Base-by-base conservation (phyloP, 768 basidiomycete genomes). In the Mycena galericulata region DNA sequence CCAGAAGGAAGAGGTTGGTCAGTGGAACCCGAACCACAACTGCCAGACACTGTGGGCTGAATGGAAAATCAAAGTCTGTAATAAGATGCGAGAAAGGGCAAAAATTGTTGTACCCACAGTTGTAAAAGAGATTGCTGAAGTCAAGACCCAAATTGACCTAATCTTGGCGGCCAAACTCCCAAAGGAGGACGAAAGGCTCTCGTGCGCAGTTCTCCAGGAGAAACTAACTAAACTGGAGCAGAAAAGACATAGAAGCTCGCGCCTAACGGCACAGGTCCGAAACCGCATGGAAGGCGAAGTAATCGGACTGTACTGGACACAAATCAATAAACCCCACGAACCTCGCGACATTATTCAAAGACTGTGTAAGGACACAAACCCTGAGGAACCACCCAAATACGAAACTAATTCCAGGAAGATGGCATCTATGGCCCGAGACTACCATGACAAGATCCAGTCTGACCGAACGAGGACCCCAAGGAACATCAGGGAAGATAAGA, bases 391-490 rank as follows among this genome's bases (percentile, higher is more conserved):
- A 4, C 32, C 46, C 1, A 24, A 53, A 18, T 62, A 62, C 47
- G 61, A 51, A 20, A 62, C 24, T 3, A 10, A 62, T 20, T 51
- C 61, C 9, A 50, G 30, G 41, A 49, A 22, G 32, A 62, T 62
- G 61, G 61, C 61, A 1, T 20, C 29, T 9, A 38, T 62, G 10
- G 61, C 61, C 3, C 4, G 27, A 15, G 29, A 51, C 11, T 29
- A 62, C 61, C 61, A 62, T n/a, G 24, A 62, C 30, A 62, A 40
- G 10, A 26, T 62, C 7, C 61, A 62, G 32, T 9, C 18, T 6
- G 47, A 50, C 11, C 27, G 49, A 9, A 22, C 30, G 1, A 15
- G 30, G 2, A 40, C 24, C 8, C 47, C 36, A 5, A 17, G 4
- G 18, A 5, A 40, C 29, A 32, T 38, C 4, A 2, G 61, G 12